Conservation (phyloP, 495 filamentous ascomycete species). For the Xylona heveae region DNA sequence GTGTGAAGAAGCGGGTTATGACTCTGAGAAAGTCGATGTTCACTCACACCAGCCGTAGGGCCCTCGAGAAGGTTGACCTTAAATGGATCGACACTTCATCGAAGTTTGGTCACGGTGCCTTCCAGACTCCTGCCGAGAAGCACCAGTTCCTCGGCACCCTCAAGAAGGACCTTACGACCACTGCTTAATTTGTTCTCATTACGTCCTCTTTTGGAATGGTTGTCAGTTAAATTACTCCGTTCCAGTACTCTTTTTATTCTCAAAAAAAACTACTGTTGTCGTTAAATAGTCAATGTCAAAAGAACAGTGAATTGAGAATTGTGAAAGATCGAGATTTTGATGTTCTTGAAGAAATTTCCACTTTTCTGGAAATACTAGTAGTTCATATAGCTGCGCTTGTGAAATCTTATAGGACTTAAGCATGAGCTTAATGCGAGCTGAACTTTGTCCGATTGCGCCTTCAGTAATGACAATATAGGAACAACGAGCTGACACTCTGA, state of each 20-base stretch:
- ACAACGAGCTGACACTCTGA: not conserved
- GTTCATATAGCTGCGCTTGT: no score
- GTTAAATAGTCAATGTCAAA: no score
- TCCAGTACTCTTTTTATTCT: constrained; percentile 32
- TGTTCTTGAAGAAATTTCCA: no score
- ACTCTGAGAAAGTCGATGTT: constrained; percentile 99
- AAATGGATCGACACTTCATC: constrained; percentile 99
- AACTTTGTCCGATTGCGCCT: no score
- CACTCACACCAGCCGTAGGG: constrained; percentile 81
- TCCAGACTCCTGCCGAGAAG: constrained; percentile 98
- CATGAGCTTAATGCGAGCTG: no score
- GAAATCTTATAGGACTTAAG: no score
- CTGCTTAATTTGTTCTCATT: constrained; percentile 33
- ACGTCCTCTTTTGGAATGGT: constrained; percentile 26
- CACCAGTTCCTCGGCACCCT: constrained; percentile 80
- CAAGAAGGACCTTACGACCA: constrained; percentile 85
- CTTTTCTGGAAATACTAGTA: no score
- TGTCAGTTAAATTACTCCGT: no score
- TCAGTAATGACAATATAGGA: no score
- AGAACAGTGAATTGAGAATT: no score
- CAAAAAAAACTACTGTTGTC: no score
- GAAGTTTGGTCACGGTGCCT: constrained; percentile 99
- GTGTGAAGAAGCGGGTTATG: constrained; percentile 99
- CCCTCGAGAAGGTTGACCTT: constrained; percentile 96
- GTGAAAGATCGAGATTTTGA: no score